Base-by-base conservation (phyloP, 2,329 filamentous ascomycete genomes). In the Colletotrichum sp. region DNA sequence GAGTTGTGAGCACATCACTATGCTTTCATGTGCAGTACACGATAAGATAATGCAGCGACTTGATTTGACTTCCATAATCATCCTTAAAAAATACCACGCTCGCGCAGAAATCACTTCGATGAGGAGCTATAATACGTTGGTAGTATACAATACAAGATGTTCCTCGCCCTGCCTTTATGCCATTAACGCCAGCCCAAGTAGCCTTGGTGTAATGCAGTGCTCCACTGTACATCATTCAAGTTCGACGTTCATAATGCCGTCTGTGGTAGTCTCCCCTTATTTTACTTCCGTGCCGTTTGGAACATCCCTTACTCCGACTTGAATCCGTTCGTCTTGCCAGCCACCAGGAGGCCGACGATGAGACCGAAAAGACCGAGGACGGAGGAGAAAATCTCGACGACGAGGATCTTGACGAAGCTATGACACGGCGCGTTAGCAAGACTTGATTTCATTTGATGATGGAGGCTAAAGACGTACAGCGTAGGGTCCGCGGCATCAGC, bases 331-430 rank as follows among this genome's bases (percentile, higher is more conserved):
- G 97, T 96, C 86, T 97, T 98, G 84, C 93, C 91, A 75, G 95
- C 95, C 68, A 99, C 91, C 79, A 99, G 90, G 71, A 99, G 91
- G 62, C 98, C 97, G 80, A 99, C 93, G 82, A 99, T 99, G 78
- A 99, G 90, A 75, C 97, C 98, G 82, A 99, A 99, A 5, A 99
- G 92, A 78, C 98, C 97, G 13, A 99, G 90, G 65, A 99, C 96
- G 55, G 96, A 99, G 84, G 96, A 98, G 90, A 99, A 99, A 85
- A 99, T 99, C 87, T 99, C 98, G 82, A 99, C 98, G 80, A 99
- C 96, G 68, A 99, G 93, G 80, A 99, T 98, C 89, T 98, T 98
- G 87, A 99, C 96, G 86, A 99, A 99, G 71, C 96, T 98, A 72
- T 9, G 21, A 57, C 18, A 26, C 10, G n/a, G n/a, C 10, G 18